Base-by-base conservation (phyloP, 352 stramenopile genomes). In the Pythium dissotocum region DNA sequence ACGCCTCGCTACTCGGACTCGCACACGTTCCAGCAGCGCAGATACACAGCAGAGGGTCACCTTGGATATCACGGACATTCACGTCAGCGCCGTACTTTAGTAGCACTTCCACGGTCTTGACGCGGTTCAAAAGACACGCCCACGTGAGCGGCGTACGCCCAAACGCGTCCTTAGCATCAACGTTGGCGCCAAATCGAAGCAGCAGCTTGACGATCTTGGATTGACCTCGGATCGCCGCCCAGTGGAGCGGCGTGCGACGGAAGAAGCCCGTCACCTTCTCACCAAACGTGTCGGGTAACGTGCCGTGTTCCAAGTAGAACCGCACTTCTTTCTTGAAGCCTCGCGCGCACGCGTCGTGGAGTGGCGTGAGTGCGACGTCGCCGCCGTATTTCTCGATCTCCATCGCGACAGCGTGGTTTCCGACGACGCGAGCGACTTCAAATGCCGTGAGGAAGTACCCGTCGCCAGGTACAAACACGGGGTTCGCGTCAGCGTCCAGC, bases 301-400 rank as follows among this genome's bases (percentile, higher is more conserved):
- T 83, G 21, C 87, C 85, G 13, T 91, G 83, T 32, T 92, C 82
- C 14, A 95, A 65, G 30, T 90, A 82, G 53, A 90, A 89, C 21
- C 63, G 67, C 9, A 95, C 81, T 60, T 88, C 83, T 14, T 82
- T 63, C 21, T 78, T 83, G 21, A 82, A 63, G 8, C 87, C 85
- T 7, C 77, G 64, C 8, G 87, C 80, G n/a, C 77, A 82, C 1
- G 80, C 87, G 32, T 85, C 79, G 46, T 95, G 87, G 44, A 95
- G 71, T 26, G 87, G 87, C 26, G 87, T 95, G 2, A 95, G 60
- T 13, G 76, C 79, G n/a, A 95, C 80, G 26, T 95, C 87, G 7
- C 77, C 87, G 16, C 87, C 87, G 40, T 89, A 93, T 32, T 91
- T 89, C 42, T 92, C 83, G 65, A 95, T 90, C 40, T 87, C 79